phyloP scores from a whole-genome alignment of 768 basidiomycete species.

The Mrakia frigida region DNA sequence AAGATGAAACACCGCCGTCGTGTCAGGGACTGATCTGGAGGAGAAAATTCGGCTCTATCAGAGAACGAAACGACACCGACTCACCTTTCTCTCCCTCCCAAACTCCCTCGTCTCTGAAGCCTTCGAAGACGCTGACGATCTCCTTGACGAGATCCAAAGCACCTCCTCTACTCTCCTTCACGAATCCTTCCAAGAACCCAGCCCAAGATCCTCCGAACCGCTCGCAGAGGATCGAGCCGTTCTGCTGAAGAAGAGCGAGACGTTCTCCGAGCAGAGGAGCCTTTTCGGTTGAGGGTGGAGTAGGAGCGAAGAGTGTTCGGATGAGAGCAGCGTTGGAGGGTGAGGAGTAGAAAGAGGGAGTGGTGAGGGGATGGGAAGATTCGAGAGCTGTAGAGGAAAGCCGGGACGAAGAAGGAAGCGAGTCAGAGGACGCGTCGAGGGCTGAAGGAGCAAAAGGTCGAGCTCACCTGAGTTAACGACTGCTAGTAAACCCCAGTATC shows the following conservation, averaged over 20 bases:
- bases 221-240: constrained; percentile 57
- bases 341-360: constrained; percentile 73
- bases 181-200: constrained; percentile 61
- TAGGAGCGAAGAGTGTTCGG: constrained; percentile 61
- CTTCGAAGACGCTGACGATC: constrained; percentile 65
- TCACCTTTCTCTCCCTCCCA: constrained; percentile 53
- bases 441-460: not conserved
- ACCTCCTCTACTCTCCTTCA: constrained; percentile 53
- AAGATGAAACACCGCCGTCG: too few relatives aligned
- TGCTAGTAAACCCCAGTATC: constrained; percentile 83
- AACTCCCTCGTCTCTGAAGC: constrained; percentile 60
- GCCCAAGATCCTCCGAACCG: constrained; percentile 65
- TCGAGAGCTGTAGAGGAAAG: constrained; percentile 62
- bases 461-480: constrained; percentile 67
- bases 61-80: not conserved
- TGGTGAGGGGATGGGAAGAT: constrained; percentile 67
- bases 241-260: constrained; percentile 69
- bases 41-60: too few relatives aligned
- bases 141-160: constrained; percentile 67
- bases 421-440: not conserved
- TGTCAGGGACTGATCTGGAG: too few relatives aligned
- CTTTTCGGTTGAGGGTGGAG: constrained; percentile 51
- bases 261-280: constrained; percentile 69
- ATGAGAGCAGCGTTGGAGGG: constrained; percentile 61
- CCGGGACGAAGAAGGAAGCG: not conserved